phyloP scores from a whole-genome alignment of 345 rosid species.

The Populus pruinosa region DNA sequence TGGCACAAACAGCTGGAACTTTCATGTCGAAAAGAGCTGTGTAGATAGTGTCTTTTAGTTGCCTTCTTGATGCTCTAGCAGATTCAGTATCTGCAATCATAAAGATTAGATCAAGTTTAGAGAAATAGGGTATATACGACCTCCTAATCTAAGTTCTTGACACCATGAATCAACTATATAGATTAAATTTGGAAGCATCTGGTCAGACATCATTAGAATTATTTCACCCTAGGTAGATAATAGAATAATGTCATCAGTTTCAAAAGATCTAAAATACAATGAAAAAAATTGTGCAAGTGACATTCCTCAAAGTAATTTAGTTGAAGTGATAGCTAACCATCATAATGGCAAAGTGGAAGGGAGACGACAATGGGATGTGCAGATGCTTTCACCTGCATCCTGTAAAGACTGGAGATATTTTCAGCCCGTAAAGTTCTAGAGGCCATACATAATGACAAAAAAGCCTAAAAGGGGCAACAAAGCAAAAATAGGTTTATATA shows the following conservation, averaged over 20 bases:
- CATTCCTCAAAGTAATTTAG: not conserved
- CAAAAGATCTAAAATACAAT: not conserved
- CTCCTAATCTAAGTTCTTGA: not conserved
- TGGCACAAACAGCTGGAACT: conserved; percentile 87
- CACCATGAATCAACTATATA: not conserved
- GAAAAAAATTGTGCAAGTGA: not conserved
- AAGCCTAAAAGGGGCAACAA: conserved; percentile 1
- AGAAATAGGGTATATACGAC: not conserved
- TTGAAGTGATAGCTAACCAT: conserved; percentile 43
- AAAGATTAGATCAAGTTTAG: conserved; percentile 5
- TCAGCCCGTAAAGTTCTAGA: not conserved
- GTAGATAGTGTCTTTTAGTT: conserved; percentile 73
- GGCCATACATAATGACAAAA: not conserved
- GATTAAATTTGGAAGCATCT: not conserved
- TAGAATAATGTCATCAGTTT: not conserved
- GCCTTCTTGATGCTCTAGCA: conserved; percentile 88
- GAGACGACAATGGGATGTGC: conserved; percentile 71
- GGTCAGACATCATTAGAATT: not conserved
- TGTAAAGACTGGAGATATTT: conserved; percentile 23
- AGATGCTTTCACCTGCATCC: conserved; percentile 83
- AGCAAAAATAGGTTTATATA: not conserved
- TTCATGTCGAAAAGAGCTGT: conserved; percentile 79
- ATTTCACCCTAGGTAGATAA: not conserved
- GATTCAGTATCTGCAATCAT: conserved; percentile 68
- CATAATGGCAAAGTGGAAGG: conserved; percentile 86